Evolutionary conservation across 495 filamentous ascomycete genomes (phyloP).

Genomic region (Rhizodiscina lignyota): DNA sequence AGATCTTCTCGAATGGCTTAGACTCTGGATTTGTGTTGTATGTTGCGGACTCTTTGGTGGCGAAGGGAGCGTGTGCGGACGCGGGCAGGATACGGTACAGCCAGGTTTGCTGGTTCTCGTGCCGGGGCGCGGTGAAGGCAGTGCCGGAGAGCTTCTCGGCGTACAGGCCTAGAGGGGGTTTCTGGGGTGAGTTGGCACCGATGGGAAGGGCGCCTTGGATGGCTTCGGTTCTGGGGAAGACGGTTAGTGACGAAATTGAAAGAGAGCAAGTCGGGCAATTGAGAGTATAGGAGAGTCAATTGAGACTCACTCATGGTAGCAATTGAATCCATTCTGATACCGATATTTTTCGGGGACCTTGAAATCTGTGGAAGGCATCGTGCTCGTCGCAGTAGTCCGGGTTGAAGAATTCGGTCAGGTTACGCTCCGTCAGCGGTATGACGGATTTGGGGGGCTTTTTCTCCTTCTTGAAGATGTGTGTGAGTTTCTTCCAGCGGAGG

Average conservation of each 20-base stretch:
- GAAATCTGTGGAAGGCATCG: constrained; percentile 42
- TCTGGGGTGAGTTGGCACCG: constrained; percentile 77
- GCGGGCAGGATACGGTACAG: constrained; percentile 83
- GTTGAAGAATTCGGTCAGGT: constrained; percentile 18
- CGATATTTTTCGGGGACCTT: constrained; percentile 35
- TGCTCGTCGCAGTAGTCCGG: constrained; percentile 17
- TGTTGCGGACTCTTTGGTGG: constrained; percentile 31
- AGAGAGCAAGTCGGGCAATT: too few species aligned
- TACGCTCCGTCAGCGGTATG: constrained; percentile 13
- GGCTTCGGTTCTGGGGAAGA: constrained; percentile 32
- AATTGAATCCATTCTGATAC: constrained; percentile 42
- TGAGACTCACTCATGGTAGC: constrained; percentile 46
- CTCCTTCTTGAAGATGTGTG: constrained; percentile 1
- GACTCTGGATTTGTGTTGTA: constrained; percentile 35
- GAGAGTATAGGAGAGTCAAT: too few species aligned
- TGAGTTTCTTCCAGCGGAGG: constrained; percentile 6
- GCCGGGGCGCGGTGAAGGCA: constrained; percentile 77
- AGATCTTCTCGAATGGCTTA: constrained; percentile 30
- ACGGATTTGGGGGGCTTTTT: constrained; percentile 8
- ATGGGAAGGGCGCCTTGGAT: constrained; percentile 42
- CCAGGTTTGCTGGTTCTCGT: constrained; percentile 85
- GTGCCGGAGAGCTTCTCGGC: constrained; percentile 89
- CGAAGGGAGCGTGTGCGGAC: constrained; percentile 64
- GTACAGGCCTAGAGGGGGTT: constrained; percentile 70
- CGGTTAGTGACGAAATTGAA: too few species aligned